phyloP scores from a whole-genome alignment of 257 asterid genomes.

The Przewalskia tangutica region DNA sequence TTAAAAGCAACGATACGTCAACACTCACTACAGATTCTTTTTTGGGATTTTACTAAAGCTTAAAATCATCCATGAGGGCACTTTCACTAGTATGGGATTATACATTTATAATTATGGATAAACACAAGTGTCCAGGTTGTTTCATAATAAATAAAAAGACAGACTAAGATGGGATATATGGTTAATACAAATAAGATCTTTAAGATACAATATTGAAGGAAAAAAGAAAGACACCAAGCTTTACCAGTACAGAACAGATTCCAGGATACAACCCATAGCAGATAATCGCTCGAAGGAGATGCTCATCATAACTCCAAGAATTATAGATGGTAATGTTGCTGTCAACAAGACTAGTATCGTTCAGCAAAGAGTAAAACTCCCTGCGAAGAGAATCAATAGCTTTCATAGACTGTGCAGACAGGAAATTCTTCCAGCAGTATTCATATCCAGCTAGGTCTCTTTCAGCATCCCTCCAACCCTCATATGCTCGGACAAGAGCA shows the following conservation, averaged over 20 bases:
- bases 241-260: slow-evolving; percentile 83
- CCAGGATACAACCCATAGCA: slow-evolving; percentile 94
- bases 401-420: slow-evolving; percentile 78
- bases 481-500: slow-evolving; percentile 81
- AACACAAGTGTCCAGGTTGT: not conserved
- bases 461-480: slow-evolving; percentile 90
- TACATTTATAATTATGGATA: not conserved
- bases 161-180: not conserved
- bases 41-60: not conserved
- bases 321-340: slow-evolving; percentile 56
- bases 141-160: not conserved
- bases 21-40: not conserved
- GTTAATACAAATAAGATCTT: not conserved
- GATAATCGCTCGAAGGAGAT: slow-evolving; percentile 70
- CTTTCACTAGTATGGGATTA: not conserved
- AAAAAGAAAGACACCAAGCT: slow-evolving; percentile 15
- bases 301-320: slow-evolving; percentile 79
- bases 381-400: slow-evolving; percentile 81
- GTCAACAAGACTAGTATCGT: slow-evolving; percentile 76
- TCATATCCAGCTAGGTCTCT: slow-evolving; percentile 51
- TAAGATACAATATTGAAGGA: not conserved
- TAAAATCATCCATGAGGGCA: not conserved
- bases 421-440: slow-evolving; percentile 93
- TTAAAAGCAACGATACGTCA: not conserved
- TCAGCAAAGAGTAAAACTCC: slow-evolving; percentile 76